Base-by-base conservation (phyloP, 2,329 filamentous ascomycete genomes). In the Fusarium sp. region DNA sequence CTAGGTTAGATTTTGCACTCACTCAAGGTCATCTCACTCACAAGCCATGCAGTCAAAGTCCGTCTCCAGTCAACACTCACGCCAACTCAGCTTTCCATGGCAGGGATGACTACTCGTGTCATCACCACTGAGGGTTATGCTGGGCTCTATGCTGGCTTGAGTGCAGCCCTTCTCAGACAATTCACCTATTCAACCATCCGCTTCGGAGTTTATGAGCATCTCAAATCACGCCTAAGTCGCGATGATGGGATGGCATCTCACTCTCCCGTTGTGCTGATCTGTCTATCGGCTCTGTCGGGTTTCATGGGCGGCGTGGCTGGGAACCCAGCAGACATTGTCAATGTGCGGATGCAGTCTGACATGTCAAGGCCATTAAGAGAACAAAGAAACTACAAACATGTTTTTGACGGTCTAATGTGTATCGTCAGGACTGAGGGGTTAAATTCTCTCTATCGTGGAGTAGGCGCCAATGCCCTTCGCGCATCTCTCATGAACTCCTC, bases 171-270 rank as follows among this genome's bases (percentile, higher is more conserved):
- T 13, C 44, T 57, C 18, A 28, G 37, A 7, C 44, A 57, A n/a
- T 48, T 57, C 24, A 57, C 58, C 16, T 57, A 57, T 20, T 57
- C 52, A 28, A 57, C 58, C 15, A 31, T 44, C 15, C 52, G 52
- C 6, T 50, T 62, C 23, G 44, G 37, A 15, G 20, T 57, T 10
- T 57, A 62, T 33, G 44, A 57, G 10, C 38, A 62, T 11, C 35
- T 62, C 8, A 62, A 63, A 31, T 28, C 16, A 20, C 29, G 46
- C 7, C n/a, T 58, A 1, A 13, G 28, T 24, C 46, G 9, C 9
- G 9, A 26, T 37, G 8, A 15, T 16, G 18, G 13, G 8, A 16
- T 26, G 9, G 26, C 9, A 33, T 8, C 33, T 29, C 28, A 28
- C 11, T 43, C 44, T 3, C 37, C 18, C 28, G 4, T 31, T 13